phyloP scores from a whole-genome alignment of 2,329 filamentous ascomycete genomes.

The Botrytis galanthina region DNA sequence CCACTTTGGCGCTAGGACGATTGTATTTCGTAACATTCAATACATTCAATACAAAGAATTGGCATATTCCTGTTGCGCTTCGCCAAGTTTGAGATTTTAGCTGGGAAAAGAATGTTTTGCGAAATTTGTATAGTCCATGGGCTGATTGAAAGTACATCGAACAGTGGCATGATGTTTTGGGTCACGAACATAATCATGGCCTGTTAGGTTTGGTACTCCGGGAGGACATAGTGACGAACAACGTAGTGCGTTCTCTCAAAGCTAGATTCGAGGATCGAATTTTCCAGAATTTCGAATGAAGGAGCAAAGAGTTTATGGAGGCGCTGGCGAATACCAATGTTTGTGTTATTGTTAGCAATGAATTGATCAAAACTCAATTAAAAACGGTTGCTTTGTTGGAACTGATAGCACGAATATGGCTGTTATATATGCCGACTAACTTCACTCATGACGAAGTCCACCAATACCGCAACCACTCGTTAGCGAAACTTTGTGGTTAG shows the following conservation, averaged over 20 bases:
- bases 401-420: not conserved
- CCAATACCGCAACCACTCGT: not conserved
- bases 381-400: not conserved
- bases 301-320: not conserved
- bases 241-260: not conserved
- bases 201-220: not conserved
- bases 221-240: not conserved
- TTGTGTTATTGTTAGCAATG: not conserved
- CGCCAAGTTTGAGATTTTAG: not conserved
- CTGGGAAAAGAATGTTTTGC: not conserved
- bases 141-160: not conserved
- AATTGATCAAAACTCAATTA: not conserved
- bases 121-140: not conserved
- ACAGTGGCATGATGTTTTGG: not conserved
- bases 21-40: not conserved
- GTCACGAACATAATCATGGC: accelerated
- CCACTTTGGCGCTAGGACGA: not conserved
- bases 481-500: not conserved
- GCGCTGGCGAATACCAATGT: not conserved
- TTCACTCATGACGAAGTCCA: not conserved
- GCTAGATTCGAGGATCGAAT: not conserved
- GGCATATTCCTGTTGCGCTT: not conserved
- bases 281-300: not conserved
- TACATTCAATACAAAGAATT: not conserved
- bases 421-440: not conserved